Conservation (phyloP, 1,284 basidiomycete species). For the Ganoderma sinense region DNA sequence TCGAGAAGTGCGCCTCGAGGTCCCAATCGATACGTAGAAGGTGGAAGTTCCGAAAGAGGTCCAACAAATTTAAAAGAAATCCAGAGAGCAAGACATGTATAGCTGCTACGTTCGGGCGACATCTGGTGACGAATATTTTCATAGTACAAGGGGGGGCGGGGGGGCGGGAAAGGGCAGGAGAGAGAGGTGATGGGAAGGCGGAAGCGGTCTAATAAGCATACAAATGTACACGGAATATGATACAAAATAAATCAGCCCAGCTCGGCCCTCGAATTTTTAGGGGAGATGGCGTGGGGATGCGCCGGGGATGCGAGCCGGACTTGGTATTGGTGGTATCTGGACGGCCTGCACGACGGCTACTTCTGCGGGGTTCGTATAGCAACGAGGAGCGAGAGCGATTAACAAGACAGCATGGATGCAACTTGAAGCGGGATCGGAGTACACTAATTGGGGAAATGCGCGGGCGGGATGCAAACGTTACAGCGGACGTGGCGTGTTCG, state of each 20-base stretch:
- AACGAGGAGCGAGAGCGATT: constrained; percentile 9
- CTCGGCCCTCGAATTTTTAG: background rate
- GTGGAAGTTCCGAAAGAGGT: background rate
- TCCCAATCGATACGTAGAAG: background rate
- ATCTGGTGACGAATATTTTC: background rate
- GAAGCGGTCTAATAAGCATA: background rate
- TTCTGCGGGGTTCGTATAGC: constrained; percentile 10
- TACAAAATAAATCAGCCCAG: constrained; percentile 26
- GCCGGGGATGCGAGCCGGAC: background rate
- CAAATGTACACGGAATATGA: constrained; percentile 18
- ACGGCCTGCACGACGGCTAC: background rate
- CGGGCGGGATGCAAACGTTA: background rate
- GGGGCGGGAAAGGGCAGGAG: too few species aligned
- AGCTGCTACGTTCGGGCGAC: background rate
- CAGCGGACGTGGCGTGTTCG: background rate
- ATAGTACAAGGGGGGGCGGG: background rate
- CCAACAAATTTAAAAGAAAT: background rate
- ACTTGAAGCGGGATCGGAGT: background rate
- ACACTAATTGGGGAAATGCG: background rate
- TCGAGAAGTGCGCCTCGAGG: background rate
- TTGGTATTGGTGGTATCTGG: background rate
- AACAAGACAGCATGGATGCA: constrained; percentile 10
- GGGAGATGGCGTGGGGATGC: background rate
- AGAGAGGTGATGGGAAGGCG: background rate
- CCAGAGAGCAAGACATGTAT: background rate